phyloP scores from a whole-genome alignment of 768 basidiomycete genomes.

The Lyophyllum atratum region DNA sequence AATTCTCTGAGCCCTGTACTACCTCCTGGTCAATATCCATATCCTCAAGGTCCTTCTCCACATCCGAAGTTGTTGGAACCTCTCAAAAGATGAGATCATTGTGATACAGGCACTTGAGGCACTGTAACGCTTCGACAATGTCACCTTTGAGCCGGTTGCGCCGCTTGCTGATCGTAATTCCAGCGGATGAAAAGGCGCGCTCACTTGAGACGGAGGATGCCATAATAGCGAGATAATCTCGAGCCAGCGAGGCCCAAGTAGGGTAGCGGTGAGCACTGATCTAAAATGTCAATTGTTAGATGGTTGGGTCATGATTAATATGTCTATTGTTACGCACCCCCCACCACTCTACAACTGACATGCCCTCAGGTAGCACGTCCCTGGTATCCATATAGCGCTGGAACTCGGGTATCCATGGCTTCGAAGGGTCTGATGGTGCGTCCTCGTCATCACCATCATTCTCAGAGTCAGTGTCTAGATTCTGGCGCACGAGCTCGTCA shows the following conservation, averaged over 20 bases:
- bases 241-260: conserved; percentile 36
- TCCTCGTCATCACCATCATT: not conserved
- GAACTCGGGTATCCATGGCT: not conserved
- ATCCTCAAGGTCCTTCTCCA: too few relatives aligned
- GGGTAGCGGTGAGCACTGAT: conserved; percentile 28
- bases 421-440: too few relatives aligned
- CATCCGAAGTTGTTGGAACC: not conserved
- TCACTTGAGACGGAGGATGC: conserved; percentile 39
- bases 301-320: too few relatives aligned
- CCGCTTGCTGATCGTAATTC: conserved; percentile 39
- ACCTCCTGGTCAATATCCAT: too few relatives aligned
- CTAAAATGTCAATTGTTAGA: conserved; percentile 11
- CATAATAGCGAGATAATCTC: conserved; percentile 41
- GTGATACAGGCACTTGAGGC: conserved; percentile 20
- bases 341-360: not conserved
- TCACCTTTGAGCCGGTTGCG: conserved; percentile 34
- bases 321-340: not conserved
- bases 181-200: conserved; percentile 38
- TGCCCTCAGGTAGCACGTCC: not conserved
- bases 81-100: conserved; percentile 25
- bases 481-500: too few relatives aligned
- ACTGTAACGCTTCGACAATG: conserved; percentile 34
- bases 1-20: too few relatives aligned
- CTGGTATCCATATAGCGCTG: not conserved
- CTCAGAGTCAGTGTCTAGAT: not conserved